Evolutionary conservation across 176 grass and related monocot genomes (phyloP).

Genomic region (Tillandsia fasciculata): DNA sequence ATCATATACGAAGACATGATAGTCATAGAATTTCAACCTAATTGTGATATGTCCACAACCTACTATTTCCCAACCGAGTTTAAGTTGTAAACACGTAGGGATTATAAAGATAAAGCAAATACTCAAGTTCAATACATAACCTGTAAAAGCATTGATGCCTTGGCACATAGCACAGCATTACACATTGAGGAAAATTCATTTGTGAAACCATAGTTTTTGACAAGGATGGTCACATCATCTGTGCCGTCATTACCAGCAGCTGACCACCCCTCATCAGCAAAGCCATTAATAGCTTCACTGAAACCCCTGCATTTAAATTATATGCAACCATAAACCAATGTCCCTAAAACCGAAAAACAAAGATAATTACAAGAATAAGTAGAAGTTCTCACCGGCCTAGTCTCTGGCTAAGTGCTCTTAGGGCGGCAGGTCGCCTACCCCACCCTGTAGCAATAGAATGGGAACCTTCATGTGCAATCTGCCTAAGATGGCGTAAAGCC

Average conservation of each 20-base stretch:
- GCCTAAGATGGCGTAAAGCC: constrained; percentile 85
- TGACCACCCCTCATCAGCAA: constrained; percentile 82
- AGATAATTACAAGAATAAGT: background rate
- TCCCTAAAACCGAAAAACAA: background rate
- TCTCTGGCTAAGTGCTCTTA: constrained; percentile 84
- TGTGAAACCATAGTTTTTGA: constrained; percentile 47
- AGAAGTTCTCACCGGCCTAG: constrained; percentile 51
- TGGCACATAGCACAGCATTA: constrained; percentile 73
- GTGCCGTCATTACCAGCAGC: constrained; percentile 48
- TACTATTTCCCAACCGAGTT: background rate
- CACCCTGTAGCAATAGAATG: constrained; percentile 53
- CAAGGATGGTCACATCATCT: constrained; percentile 69
- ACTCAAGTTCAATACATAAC: constrained; percentile 17
- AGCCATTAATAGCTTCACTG: constrained; percentile 85
- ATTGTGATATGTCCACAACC: background rate
- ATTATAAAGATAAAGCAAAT: constrained; percentile 2
- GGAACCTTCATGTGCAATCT: constrained; percentile 64
- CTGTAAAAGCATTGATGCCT: constrained; percentile 91
- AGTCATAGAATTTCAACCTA: background rate
- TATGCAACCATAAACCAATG: background rate
- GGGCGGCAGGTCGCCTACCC: constrained; percentile 66
- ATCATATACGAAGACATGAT: no score
- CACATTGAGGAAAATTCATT: constrained; percentile 41
- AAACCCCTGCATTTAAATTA: constrained; percentile 45
- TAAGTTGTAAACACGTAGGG: background rate